phyloP scores from a whole-genome alignment of 768 basidiomycete species.

The Scleroderma citrinum region DNA sequence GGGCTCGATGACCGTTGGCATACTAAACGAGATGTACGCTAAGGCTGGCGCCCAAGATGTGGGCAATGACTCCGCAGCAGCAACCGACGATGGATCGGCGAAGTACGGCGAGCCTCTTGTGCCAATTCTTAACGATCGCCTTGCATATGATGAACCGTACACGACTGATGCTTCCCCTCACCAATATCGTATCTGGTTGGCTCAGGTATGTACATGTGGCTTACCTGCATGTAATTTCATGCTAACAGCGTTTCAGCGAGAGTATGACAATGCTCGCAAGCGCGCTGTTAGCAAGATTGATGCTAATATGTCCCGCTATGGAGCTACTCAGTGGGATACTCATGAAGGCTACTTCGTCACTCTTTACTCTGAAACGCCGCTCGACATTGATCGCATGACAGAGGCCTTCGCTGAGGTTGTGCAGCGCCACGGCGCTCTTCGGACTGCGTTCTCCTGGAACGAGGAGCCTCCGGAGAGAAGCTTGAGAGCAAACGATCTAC shows the following conservation, averaged over 20 bases:
- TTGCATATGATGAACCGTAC: slow-evolving; percentile 28
- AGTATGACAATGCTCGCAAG: slow-evolving; percentile 25
- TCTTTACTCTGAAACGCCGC: slow-evolving; percentile 15
- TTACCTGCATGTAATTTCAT: background rate
- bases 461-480: slow-evolving; percentile 23
- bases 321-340: slow-evolving; percentile 29
- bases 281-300: slow-evolving; percentile 25
- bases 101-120: slow-evolving; percentile 25
- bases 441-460: slow-evolving; percentile 25
- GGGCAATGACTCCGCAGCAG: slow-evolving; percentile 1
- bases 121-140: slow-evolving; percentile 24
- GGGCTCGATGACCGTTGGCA: slow-evolving; percentile 15
- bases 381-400: slow-evolving; percentile 24
- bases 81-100: slow-evolving; percentile 18
- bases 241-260: slow-evolving; percentile 9
- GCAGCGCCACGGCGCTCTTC: slow-evolving; percentile 25
- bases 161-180: slow-evolving; percentile 20
- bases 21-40: slow-evolving; percentile 20
- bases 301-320: slow-evolving; percentile 25
- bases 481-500: slow-evolving; percentile 26
- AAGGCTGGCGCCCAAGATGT: slow-evolving; percentile 12
- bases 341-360: slow-evolving; percentile 22
- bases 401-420: slow-evolving; percentile 23
- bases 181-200: slow-evolving; percentile 26
- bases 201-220: slow-evolving; percentile 17